Evolutionary conservation across 2,329 filamentous ascomycete species (phyloP).

Genomic region (Diaporthe nobilis): DNA sequence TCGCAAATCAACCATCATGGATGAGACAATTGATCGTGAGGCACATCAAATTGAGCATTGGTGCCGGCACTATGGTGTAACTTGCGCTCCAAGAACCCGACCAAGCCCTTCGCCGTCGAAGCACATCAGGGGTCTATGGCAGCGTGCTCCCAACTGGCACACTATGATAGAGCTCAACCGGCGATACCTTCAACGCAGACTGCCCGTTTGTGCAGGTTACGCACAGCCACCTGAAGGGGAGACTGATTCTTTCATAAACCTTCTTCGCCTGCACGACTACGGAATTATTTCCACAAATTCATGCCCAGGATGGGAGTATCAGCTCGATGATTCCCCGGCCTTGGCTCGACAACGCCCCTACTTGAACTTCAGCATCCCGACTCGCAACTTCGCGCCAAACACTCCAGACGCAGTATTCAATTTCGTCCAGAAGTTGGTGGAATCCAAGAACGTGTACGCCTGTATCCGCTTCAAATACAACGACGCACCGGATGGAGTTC

Average conservation of each 20-base stretch:
- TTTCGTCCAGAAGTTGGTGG: background rate
- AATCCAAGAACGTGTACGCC: background rate
- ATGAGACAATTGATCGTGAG: background rate
- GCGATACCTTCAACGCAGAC: background rate
- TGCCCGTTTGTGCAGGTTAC: background rate
- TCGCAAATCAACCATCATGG: background rate
- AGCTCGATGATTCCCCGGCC: too few relatives aligned
- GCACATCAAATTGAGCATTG: background rate
- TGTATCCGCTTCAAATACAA: background rate
- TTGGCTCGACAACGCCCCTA: background rate
- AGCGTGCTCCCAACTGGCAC: background rate
- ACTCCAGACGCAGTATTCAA: accelerated
- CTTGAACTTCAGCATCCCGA: background rate
- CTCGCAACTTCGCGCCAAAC: accelerated
- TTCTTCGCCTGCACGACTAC: background rate
- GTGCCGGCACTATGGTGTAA: too few relatives aligned
- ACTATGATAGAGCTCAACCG: background rate
- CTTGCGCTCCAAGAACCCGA: too few relatives aligned
- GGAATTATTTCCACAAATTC: background rate
- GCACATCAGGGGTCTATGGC: accelerated
- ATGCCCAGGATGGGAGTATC: background rate
- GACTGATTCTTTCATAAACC: background rate
- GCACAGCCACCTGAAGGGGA: accelerated
- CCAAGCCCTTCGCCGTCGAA: background rate
- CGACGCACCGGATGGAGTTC: too few relatives aligned